phyloP scores from a whole-genome alignment of 768 basidiomycete species.

The Sporobolomyces pararoseus region DNA sequence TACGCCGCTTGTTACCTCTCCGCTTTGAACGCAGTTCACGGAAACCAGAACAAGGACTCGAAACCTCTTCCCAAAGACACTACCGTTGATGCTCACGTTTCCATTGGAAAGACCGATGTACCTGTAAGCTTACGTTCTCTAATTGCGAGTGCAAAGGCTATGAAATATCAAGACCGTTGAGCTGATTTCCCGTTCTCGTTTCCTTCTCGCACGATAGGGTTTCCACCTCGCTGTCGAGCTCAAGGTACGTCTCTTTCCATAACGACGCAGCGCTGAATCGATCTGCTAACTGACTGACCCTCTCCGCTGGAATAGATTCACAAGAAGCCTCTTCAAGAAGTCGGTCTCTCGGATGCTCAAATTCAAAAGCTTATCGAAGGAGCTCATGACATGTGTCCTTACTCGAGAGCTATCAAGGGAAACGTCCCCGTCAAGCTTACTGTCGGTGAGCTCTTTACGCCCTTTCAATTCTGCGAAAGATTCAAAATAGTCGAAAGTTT shows the following conservation, averaged over 20 bases:
- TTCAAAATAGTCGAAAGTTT: too few species aligned
- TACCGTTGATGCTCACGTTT: slow-evolving; percentile 31
- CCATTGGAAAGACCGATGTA: slow-evolving; percentile 40
- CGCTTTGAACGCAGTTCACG: slow-evolving; percentile 41
- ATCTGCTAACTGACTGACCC: background rate
- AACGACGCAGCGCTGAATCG: background rate
- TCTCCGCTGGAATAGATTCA: background rate
- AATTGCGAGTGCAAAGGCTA: background rate
- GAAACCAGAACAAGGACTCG: slow-evolving; percentile 23
- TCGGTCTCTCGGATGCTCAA: slow-evolving; percentile 28
- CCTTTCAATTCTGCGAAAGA: too few species aligned
- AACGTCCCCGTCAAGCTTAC: slow-evolving; percentile 39
- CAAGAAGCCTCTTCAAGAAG: slow-evolving; percentile 33
- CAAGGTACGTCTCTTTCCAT: slow-evolving; percentile 14
- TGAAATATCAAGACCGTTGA: background rate
- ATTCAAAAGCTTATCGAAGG: slow-evolving; percentile 38
- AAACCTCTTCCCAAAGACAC: slow-evolving; percentile 41
- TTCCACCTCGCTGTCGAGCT: slow-evolving; percentile 43
- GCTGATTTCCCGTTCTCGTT: too few species aligned
- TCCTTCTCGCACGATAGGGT: slow-evolving; percentile 9
- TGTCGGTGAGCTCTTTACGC: slow-evolving; percentile 3
- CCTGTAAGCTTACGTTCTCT: background rate
- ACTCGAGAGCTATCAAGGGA: slow-evolving; percentile 40
- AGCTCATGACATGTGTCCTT: slow-evolving; percentile 44
- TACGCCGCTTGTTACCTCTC: slow-evolving; percentile 43